Base-by-base conservation (phyloP, 352 stramenopile genomes). In the Phytophthora fragariaefolia region DNA sequence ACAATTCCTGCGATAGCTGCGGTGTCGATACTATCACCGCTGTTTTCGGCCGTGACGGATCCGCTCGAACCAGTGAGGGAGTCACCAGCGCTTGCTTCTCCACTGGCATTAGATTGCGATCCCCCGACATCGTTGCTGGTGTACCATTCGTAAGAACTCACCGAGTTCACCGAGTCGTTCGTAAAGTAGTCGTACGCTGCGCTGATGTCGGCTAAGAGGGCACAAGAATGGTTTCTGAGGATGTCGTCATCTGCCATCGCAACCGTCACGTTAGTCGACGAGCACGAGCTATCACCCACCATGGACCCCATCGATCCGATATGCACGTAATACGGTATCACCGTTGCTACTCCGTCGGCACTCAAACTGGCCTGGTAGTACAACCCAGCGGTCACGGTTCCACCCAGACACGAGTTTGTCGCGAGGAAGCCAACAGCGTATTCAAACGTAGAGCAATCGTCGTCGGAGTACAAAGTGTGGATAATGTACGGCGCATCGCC, bases 391-490 rank as follows among this genome's bases (percentile, higher is more conserved):
- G 34, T 32, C 15, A 34, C 2, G 23, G 51, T 61, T 2, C 54
- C 54, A 6, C 54, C 54, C 13, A 61, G 24, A 58, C 58, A 66
- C 12, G 38, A 47, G 7, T 45, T 52, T 20, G 52, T 40, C 26
- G 53, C 52, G 15, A 42, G 52, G 12, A 58, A 69, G 2, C 53
- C 61, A 4, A 63, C 26, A 9, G 61, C 46, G 15, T 18, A 47
- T 4, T 46, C 17, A 13, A 63, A 69, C 27, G 53, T 63, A 6
- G 45, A 40, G 34, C 61, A 69, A 3, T 48, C 26, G 5, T 46
- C 10, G 10, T 58, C 53, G 9, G 18, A 46, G 27, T 63, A 69
- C 18, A 58, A 27, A 13, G n/a, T 27, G n/a, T 69, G 61, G 32
- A 69, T 63, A 27, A 63, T 54, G 26, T 58, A 63, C 15, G 38